These are phyloP conservation scores for Neurospora sp. DNA, from an alignment of 495 filamentous ascomycete genomes.

Conservation along the genomic window DNA sequence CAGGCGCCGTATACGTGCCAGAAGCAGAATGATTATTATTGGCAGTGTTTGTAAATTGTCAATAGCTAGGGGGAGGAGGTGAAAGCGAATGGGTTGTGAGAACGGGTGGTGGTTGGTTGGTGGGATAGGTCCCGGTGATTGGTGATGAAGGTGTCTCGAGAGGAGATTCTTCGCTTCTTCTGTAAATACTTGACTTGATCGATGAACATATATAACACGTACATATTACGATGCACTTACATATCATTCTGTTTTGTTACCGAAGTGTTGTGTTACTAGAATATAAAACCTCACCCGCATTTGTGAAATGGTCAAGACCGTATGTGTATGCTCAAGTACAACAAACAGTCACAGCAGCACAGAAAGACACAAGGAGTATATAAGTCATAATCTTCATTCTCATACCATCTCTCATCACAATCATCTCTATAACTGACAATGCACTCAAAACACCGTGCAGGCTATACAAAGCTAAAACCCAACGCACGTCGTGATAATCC, in stretches of 20 bases:
- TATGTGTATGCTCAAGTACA: too few species aligned
- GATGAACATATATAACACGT: background rate
- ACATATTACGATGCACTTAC: background rate
- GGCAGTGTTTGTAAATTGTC: slow-evolving; percentile 19
- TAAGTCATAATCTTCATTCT: background rate
- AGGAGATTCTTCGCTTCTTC: background rate
- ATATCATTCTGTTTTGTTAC: background rate
- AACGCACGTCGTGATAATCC: background rate
- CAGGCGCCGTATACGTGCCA: slow-evolving; percentile 12
- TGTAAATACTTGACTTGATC: background rate
- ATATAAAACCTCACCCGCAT: too few species aligned
- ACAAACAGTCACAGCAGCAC: too few species aligned
- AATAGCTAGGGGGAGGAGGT: too few species aligned
- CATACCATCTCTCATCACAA: background rate
- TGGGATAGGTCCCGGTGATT: background rate
- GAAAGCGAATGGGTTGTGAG: too few species aligned
- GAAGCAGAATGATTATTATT: slow-evolving; percentile 18
- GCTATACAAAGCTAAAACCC: background rate
- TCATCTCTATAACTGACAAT: background rate
- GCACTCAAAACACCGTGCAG: background rate
- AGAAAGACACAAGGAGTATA: too few species aligned
- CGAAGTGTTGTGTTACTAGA: too few species aligned
- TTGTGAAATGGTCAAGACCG: too few species aligned
- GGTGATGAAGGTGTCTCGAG: background rate
- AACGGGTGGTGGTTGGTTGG: background rate